Conservation (phyloP, 306 rosid species). For the Cyclanthera cordifolia region DNA sequence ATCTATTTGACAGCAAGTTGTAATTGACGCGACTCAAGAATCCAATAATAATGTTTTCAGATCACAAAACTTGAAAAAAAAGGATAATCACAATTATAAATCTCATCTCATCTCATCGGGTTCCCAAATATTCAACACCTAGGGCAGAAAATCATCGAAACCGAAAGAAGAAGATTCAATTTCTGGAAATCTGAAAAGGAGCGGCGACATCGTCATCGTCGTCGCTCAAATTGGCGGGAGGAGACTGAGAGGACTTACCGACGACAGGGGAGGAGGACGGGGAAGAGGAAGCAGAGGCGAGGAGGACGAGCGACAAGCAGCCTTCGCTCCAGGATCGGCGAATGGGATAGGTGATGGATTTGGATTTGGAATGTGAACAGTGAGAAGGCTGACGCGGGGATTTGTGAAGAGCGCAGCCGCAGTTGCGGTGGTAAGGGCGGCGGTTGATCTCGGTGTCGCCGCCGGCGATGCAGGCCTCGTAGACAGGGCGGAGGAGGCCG, state of each 20-base stretch:
- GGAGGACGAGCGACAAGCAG: neutral
- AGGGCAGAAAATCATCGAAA: neutral
- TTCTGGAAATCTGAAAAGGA: neutral
- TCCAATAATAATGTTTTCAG: neutral
- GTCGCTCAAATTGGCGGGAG: neutral
- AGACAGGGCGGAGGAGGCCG: neutral
- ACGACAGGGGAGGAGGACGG: slow-evolving; percentile 15
- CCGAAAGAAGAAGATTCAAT: neutral
- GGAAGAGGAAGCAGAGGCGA: slow-evolving; percentile 4
- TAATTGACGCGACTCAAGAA: neutral
- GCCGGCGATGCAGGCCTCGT: slow-evolving; percentile 15
- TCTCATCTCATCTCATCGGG: slow-evolving; percentile 7
- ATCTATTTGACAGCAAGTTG: neutral
- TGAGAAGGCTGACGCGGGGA: neutral
- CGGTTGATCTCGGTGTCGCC: slow-evolving; percentile 15
- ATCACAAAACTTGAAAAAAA: neutral
- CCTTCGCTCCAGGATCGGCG: slow-evolving; percentile 19
- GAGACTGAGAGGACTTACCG: neutral
- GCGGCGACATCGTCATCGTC: neutral
- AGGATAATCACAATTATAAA: neutral
- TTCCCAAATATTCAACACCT: neutral
- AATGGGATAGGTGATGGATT: slow-evolving; percentile 14
- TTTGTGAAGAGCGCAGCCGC: slow-evolving; percentile 16
- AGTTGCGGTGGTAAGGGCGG: slow-evolving; percentile 18
- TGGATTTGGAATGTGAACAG: neutral